Percentiles rank a stretch among this genome's conserved stretches.
These are phyloP conservation scores for Plasmodium sp. DNA, from an alignment of 169 alveolate genomes.

Conservation along the genomic window DNA sequence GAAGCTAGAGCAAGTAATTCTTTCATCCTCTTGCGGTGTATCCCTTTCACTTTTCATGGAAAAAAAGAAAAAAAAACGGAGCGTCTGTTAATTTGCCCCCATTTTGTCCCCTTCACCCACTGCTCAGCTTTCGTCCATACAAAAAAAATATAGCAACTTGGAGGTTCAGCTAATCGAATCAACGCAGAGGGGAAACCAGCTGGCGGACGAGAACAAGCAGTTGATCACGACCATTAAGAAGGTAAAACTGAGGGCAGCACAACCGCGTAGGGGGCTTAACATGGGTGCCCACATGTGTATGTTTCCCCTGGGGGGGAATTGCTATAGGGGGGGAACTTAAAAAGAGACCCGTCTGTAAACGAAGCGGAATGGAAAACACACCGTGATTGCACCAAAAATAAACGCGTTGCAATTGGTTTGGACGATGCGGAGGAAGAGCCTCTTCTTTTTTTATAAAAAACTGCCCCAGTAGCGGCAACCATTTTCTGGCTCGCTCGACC, in stretches of 20 bases:
- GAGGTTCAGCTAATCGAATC: conserved; percentile 89
- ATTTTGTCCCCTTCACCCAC: neutral
- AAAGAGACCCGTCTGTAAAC: neutral
- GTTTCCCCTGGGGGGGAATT: neutral
- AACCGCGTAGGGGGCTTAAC: neutral
- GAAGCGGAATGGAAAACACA: neutral
- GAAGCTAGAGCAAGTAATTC: conserved; percentile 83
- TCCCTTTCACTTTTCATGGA: too few relatives aligned
- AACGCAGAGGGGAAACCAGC: conserved; percentile 88
- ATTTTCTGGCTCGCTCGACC: neutral
- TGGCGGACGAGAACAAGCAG: conserved; percentile 88
- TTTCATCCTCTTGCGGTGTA: neutral
- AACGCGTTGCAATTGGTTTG: neutral
- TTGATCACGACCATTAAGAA: conserved; percentile 84
- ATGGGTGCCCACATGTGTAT: neutral
- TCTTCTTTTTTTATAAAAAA: neutral
- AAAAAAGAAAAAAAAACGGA: too few relatives aligned
- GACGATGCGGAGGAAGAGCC: neutral
- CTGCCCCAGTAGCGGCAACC: neutral
- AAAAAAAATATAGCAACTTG: conserved; percentile 86
- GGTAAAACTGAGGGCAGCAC: neutral
- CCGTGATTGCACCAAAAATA: neutral
- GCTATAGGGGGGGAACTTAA: neutral
- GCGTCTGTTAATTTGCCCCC: neutral
- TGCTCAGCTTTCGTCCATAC: conserved; percentile 83